Conservation (phyloP, 306 rosid species). For the Malus asiatica region DNA sequence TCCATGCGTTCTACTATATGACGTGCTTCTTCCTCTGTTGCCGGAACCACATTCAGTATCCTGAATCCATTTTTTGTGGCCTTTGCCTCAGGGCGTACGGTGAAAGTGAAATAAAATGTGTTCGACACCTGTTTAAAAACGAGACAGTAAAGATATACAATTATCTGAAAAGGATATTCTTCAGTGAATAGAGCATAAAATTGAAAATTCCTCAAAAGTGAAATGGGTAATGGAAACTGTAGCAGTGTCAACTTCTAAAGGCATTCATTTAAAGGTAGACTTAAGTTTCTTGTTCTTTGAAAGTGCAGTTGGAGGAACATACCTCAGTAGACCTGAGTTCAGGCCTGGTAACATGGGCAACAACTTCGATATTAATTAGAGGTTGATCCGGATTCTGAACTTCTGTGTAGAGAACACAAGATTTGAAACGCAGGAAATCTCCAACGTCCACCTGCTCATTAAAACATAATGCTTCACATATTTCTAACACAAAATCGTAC, state of each 20-base stretch:
- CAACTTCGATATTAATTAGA: slow-evolving; percentile 83
- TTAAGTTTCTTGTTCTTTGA: neutral
- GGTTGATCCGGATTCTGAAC: slow-evolving; percentile 63
- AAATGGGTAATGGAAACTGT: neutral
- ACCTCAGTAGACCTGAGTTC: slow-evolving; percentile 89
- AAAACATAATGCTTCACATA: neutral
- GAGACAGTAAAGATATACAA: neutral
- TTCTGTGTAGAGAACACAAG: slow-evolving; percentile 80
- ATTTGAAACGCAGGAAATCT: slow-evolving; percentile 81
- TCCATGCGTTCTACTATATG: slow-evolving; percentile 74
- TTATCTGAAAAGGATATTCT: neutral
- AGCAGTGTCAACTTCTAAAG: neutral
- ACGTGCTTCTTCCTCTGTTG: slow-evolving; percentile 95
- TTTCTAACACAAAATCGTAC: neutral
- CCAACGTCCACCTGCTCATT: slow-evolving; percentile 86
- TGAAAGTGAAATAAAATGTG: slow-evolving; percentile 78
- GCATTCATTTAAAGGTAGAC: neutral
- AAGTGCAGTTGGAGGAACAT: slow-evolving; percentile 18
- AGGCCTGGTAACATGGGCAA: slow-evolving; percentile 93
- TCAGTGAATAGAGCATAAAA: neutral
- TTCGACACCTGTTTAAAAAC: slow-evolving; percentile 55
- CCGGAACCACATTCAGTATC: slow-evolving; percentile 72
- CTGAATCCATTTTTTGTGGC: slow-evolving; percentile 45
- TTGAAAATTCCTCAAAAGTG: neutral
- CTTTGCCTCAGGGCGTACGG: slow-evolving; percentile 76